Conservation (phyloP, 192 early-diverging fungal genomes). For the Allomyces arbusculus region DNA sequence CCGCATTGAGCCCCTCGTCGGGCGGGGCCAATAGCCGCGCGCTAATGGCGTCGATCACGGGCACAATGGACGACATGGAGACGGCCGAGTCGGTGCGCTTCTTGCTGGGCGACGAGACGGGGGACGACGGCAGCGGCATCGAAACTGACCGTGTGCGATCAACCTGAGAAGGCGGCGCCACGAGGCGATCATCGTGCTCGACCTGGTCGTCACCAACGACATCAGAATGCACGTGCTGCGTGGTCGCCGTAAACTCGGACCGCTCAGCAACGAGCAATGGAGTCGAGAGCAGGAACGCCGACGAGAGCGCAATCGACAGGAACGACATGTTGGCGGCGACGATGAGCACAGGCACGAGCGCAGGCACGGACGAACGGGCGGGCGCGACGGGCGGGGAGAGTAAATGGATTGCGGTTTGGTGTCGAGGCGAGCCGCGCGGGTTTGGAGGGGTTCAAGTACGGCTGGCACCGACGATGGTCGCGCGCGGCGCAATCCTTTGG, state of each 20-base stretch:
- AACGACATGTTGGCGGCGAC: neutral
- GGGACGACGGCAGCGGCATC: neutral
- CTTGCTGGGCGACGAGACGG: neutral
- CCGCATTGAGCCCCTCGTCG: too few species aligned
- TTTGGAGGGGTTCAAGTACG: too few species aligned
- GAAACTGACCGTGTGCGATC: neutral
- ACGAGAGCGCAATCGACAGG: neutral
- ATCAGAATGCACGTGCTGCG: neutral
- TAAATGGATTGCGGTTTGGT: too few species aligned
- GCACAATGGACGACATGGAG: neutral
- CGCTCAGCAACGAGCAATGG: neutral
- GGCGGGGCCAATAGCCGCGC: too few species aligned
- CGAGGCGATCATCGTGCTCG: neutral
- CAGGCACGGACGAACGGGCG: too few species aligned
- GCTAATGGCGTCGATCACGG: too few species aligned
- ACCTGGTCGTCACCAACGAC: neutral
- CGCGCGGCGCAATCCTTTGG: too few species aligned
- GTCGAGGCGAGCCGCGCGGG: too few species aligned
- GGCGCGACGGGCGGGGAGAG: too few species aligned
- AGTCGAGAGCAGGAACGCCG: neutral
- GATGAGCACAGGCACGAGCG: too few species aligned
- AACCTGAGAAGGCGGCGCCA: neutral
- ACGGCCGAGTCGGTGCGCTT: neutral
- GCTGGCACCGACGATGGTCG: too few species aligned
- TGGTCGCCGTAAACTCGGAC: neutral